phyloP scores from a whole-genome alignment of 2,329 filamentous ascomycete species.

The Monosporascus cannonballus region DNA sequence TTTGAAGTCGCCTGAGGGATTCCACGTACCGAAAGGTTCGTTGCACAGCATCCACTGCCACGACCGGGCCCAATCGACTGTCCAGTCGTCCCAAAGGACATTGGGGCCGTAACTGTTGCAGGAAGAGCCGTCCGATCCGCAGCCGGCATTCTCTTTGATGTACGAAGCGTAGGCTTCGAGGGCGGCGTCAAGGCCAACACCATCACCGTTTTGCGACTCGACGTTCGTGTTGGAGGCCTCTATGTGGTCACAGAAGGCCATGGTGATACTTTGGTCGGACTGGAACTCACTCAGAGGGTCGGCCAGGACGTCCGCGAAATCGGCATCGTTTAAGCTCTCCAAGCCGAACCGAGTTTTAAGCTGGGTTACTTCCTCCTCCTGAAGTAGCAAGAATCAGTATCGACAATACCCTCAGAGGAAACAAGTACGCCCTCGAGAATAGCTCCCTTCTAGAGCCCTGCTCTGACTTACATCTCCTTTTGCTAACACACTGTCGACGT shows the following conservation, averaged over 20 bases:
- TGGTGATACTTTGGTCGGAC: constrained; percentile 26
- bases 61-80: constrained; percentile 29
- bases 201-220: constrained; percentile 12
- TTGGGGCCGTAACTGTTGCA: constrained; percentile 33
- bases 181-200: constrained; percentile 35
- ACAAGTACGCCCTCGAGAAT: too few species aligned
- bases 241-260: constrained; percentile 31
- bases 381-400: too few species aligned
- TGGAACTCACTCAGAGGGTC: constrained; percentile 31
- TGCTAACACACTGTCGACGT: constrained; percentile 36
- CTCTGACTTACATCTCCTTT: constrained; percentile 21
- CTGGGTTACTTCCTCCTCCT: constrained; percentile 23
- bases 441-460: too few species aligned
- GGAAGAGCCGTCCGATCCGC: constrained; percentile 30
- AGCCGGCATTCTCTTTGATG: constrained; percentile 27
- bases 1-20: too few species aligned
- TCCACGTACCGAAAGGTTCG: constrained; percentile 27
- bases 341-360: constrained; percentile 39
- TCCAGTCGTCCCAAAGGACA: constrained; percentile 30
- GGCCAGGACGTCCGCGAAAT: constrained; percentile 39
- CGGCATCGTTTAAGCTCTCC: constrained; percentile 20
- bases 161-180: constrained; percentile 36
- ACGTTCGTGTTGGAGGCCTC: constrained; percentile 16
- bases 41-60: constrained; percentile 44
- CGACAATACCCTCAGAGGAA: too few species aligned